A percentile compares a stretch with the other conserved stretches of the same genome.
Conservation (phyloP, 2,329 filamentous ascomycete genomes). For the Reticulascus tulasneorum region DNA sequence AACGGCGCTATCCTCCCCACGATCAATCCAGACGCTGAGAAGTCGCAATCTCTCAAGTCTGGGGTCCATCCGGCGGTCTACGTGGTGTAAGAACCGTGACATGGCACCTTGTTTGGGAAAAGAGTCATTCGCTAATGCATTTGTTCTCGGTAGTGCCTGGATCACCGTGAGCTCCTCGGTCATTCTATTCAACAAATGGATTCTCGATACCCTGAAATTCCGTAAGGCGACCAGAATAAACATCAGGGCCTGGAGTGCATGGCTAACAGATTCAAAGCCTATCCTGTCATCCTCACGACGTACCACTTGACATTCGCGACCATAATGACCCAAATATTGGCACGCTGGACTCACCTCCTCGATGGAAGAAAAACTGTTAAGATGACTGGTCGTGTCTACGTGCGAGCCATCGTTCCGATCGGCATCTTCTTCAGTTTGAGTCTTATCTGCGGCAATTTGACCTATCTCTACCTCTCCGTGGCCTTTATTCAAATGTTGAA, state of each 20-base stretch:
- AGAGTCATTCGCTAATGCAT: too few relatives aligned
- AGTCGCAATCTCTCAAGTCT: slow-evolving; percentile 60
- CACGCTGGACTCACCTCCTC: slow-evolving; percentile 81
- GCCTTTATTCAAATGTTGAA: slow-evolving; percentile 99
- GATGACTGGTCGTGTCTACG: slow-evolving; percentile 92
- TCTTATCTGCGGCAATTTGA: slow-evolving; percentile 93
- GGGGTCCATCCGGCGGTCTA: slow-evolving; percentile 80
- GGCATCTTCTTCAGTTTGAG: slow-evolving; percentile 94
- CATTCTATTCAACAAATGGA: slow-evolving; percentile 99
- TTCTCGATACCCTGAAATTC: slow-evolving; percentile 82
- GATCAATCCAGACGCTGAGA: slow-evolving; percentile 72
- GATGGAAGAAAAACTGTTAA: slow-evolving; percentile 95
- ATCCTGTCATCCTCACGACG: slow-evolving; percentile 82
- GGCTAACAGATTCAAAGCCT: slow-evolving; percentile 54
- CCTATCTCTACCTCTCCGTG: slow-evolving; percentile 91
- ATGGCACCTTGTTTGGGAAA: background rate
- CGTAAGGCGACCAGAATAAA: slow-evolving; percentile 31
- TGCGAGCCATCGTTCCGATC: slow-evolving; percentile 91
- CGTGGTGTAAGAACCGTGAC: slow-evolving; percentile 54
- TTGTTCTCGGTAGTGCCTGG: slow-evolving; percentile 63
- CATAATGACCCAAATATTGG: slow-evolving; percentile 88
- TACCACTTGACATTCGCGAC: slow-evolving; percentile 95
- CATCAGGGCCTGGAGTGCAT: background rate
- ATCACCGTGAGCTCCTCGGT: slow-evolving; percentile 89
- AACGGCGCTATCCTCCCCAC: slow-evolving; percentile 68